Conservation (phyloP, 208 protist species). For the Leishmania tarentolae region DNA sequence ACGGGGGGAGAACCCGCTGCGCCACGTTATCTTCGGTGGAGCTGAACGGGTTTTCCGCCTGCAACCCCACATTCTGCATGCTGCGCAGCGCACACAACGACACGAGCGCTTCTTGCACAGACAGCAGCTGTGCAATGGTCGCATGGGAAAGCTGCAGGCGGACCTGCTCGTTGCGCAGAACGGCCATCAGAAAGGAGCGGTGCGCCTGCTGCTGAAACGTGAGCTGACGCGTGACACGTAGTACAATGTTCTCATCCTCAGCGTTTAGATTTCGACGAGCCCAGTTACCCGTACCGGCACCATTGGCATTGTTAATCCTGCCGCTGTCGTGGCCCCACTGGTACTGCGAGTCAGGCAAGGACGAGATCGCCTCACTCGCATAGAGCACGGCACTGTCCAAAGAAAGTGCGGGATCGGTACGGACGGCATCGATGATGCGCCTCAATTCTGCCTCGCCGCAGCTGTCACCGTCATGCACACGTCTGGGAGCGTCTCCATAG, state of each 20-base stretch:
- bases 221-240: slow-evolving; percentile 68
- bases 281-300: slow-evolving; percentile 54
- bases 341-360: not conserved
- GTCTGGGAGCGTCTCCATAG: not conserved
- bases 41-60: slow-evolving; percentile 6
- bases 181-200: slow-evolving; percentile 63
- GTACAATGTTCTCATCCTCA: slow-evolving; percentile 78
- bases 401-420: slow-evolving; percentile 47
- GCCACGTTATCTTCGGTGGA: not conserved
- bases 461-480: slow-evolving; percentile 17
- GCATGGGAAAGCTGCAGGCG: slow-evolving; percentile 31
- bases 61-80: slow-evolving; percentile 74
- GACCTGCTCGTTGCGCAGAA: slow-evolving; percentile 53
- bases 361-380: slow-evolving; percentile 21
- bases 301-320: not conserved
- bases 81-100: slow-evolving; percentile 61
- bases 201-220: slow-evolving; percentile 69
- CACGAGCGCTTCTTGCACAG: slow-evolving; percentile 71
- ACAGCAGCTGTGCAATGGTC: slow-evolving; percentile 70
- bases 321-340: not conserved
- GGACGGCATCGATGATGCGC: slow-evolving; percentile 40
- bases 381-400: slow-evolving; percentile 71
- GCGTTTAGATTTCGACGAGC: slow-evolving; percentile 64
- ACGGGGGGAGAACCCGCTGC: slow-evolving; percentile 18
- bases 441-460: slow-evolving; percentile 24